Conservation (phyloP, 768 basidiomycete species). For the Collybia sordida region DNA sequence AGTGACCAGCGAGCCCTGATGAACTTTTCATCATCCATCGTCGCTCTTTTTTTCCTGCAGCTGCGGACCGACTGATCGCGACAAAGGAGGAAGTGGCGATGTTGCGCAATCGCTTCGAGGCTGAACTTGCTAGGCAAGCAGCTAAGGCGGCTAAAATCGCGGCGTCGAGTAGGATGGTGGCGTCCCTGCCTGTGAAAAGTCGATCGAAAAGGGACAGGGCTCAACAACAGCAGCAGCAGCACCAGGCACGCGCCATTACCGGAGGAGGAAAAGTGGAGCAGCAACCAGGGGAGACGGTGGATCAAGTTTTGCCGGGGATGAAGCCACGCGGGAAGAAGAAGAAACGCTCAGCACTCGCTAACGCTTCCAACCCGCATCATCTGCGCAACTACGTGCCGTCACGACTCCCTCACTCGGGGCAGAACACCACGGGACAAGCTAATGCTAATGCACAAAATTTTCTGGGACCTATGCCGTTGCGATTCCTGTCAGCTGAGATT, state of each 20-base stretch:
- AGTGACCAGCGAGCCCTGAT: slow-evolving; percentile 6
- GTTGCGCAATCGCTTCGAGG: slow-evolving; percentile 69
- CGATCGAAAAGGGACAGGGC: slow-evolving; percentile 17
- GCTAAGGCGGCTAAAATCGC: slow-evolving; percentile 58
- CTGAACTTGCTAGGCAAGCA: slow-evolving; percentile 71
- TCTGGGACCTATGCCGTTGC: slow-evolving; percentile 60
- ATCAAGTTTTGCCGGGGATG: slow-evolving; percentile 27
- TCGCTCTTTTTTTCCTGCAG: slow-evolving; percentile 32
- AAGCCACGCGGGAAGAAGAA: slow-evolving; percentile 74
- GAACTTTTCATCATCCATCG: slow-evolving; percentile 9
- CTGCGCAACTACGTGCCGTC: slow-evolving; percentile 92
- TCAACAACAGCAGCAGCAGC: slow-evolving; percentile 25
- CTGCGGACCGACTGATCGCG: slow-evolving; percentile 67
- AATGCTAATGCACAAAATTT: slow-evolving; percentile 41
- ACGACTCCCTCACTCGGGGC: slow-evolving; percentile 55
- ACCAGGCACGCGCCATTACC: slow-evolving; percentile 36
- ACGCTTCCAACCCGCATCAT: slow-evolving; percentile 95
- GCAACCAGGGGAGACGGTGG: slow-evolving; percentile 35
- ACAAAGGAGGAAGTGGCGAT: slow-evolving; percentile 68
- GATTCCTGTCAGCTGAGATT: slow-evolving; percentile 69
- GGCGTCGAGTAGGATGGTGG: slow-evolving; percentile 27
- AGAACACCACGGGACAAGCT: slow-evolving; percentile 35
- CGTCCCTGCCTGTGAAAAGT: slow-evolving; percentile 29
- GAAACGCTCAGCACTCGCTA: slow-evolving; percentile 88
- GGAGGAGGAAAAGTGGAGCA: slow-evolving; percentile 25